Evolutionary conservation across 164 flowering plant species (phyloP), one percentile per base, ranked within the genome.

Genomic region (Litsea cubeba): DNA sequence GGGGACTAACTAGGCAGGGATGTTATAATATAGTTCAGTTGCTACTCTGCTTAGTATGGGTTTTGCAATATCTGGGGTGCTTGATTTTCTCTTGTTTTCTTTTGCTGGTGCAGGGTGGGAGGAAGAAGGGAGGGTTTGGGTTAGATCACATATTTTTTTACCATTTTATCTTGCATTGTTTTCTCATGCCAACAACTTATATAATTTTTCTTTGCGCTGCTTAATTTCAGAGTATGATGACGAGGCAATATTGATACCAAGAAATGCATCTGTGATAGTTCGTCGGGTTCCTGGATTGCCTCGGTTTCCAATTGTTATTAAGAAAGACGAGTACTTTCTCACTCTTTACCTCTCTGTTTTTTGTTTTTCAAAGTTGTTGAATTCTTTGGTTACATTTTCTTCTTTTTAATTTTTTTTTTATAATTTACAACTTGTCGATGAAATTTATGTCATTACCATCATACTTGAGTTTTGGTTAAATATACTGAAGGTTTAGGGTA

Each of bases 211-310:
- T 84, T 50, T 78, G 62, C 83, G 75, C 81, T 87, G 81, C 85
- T 83, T 75, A 75, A 82, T 96, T 89, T 92, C 99, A 96, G 99
- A 94, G 75, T 96, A 94, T 81, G 85, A 79, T 73, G 98, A 94
- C 85, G 98, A 94, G 81, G 92, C 78, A 25, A 89, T 78, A 84
- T 77, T 92, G 90, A 88, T 96, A 62, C 97, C 99, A 22, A 96
- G 87, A 88, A 89, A 92, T 77, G 92, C 98, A 1, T 88, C 97
- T 77, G 94, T 96, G 68, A 83, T 96, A 83, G 89, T 96, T 74
- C 93, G 83, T 14, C 93, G 97, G 24, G 89, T 96, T 79, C 98
- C 99, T 64, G 97, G 98, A 89, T 77, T 89, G 50, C 95, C 90
- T 79, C 97, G 97, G 72, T 81, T 87, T 89, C 87, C 90, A 71